Evolutionary conservation across 2,329 filamentous ascomycete genomes (phyloP).

Genomic region (Colletotrichum navitas): DNA sequence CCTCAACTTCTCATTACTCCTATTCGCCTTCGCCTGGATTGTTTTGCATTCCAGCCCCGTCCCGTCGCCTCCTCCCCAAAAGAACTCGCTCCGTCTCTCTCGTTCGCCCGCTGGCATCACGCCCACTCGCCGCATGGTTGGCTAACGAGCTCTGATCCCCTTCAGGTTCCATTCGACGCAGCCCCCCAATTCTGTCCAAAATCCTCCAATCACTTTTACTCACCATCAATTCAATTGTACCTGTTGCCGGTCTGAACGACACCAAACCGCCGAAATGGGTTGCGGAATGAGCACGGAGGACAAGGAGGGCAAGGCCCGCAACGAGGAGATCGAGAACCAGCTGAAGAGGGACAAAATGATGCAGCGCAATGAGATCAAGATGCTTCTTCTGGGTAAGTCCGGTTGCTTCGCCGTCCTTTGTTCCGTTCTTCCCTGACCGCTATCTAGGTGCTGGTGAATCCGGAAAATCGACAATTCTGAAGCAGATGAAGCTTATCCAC

Average conservation of each 20-base stretch:
- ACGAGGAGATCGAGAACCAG: conserved; percentile 99
- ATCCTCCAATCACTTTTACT: conserved; percentile 35
- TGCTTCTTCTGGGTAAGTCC: conserved; percentile 89
- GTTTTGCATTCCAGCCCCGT: conserved; percentile 38
- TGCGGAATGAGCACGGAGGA: conserved; percentile 99
- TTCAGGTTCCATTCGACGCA: conserved; percentile 28
- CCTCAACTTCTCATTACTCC: conserved; percentile 18
- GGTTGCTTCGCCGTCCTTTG: neutral
- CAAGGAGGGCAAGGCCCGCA: conserved; percentile 99
- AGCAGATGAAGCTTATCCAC: conserved; percentile 99
- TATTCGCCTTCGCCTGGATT: conserved; percentile 19
- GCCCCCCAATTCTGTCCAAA: conserved; percentile 15
- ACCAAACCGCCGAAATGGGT: conserved; percentile 82
- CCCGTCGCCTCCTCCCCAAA: conserved; percentile 16
- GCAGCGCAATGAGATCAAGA: conserved; percentile 99
- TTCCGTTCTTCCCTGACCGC: conserved; percentile 42
- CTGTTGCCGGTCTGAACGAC: conserved; percentile 33
- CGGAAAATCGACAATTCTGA: conserved; percentile 93
- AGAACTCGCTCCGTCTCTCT: conserved; percentile 23
- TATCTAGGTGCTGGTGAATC: conserved; percentile 92
- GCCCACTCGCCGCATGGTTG: conserved; percentile 27
- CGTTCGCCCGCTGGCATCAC: conserved; percentile 23
- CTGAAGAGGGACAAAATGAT: conserved; percentile 98
- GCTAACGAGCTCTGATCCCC: conserved; percentile 26
- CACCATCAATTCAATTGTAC: conserved; percentile 27